Evolutionary conservation across 73 alveolate genomes (phyloP).

Genomic region (Paramecium caudatum): DNA sequence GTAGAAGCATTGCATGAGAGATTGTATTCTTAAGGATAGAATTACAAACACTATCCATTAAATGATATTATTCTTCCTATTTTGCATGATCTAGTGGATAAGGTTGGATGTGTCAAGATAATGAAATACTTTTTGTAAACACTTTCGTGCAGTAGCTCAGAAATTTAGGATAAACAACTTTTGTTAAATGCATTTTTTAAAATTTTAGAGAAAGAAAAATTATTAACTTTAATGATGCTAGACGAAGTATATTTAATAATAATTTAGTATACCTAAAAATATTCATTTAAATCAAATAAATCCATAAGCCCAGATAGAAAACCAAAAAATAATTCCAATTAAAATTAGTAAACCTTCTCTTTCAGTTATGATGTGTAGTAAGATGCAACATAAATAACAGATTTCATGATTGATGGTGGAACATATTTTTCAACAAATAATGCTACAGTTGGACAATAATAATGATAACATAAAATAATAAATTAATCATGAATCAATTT

Average conservation of each 20-base stretch:
- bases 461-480: no score
- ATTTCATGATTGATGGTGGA: constrained; percentile 30
- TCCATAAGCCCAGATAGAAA: neutral
- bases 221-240: neutral
- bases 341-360: neutral
- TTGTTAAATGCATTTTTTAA: neutral
- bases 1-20: neutral
- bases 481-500: neutral
- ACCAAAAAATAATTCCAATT: neutral
- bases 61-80: neutral
- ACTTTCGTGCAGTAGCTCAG: no score
- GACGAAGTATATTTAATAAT: neutral
- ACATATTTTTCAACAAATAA: no score
- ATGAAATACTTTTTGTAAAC: constrained; percentile 26
- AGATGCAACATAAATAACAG: neutral
- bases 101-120: neutral
- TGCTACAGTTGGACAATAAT: no score
- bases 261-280: neutral
- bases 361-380: neutral
- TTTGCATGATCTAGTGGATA: neutral
- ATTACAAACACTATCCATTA: neutral
- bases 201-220: neutral
- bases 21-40: neutral
- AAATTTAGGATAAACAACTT: neutral
- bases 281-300: neutral